phyloP scores from a whole-genome alignment of 2,329 filamentous ascomycete genomes.

The Fusarium sp. region DNA sequence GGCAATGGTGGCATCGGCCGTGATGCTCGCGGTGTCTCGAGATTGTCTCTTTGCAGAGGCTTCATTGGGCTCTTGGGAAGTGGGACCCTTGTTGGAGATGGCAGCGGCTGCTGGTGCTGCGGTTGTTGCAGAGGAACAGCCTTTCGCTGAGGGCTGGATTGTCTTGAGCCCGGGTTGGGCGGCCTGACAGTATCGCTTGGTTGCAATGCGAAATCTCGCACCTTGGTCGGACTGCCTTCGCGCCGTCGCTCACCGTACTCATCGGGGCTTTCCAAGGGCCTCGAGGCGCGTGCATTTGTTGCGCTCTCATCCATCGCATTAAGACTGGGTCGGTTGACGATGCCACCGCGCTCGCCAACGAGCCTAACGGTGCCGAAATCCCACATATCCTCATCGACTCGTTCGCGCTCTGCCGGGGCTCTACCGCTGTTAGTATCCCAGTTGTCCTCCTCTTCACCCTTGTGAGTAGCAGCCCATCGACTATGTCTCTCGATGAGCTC shows the following conservation, averaged over 20 bases:
- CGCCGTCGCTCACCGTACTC: conserved; percentile 69
- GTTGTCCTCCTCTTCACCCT: conserved; percentile 76
- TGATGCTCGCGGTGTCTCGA: conserved; percentile 65
- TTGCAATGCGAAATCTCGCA: conserved; percentile 61
- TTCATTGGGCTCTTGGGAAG: conserved; percentile 65
- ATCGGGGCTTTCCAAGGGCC: conserved; percentile 64
- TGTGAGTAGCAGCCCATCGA: conserved; percentile 88
- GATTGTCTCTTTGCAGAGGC: conserved; percentile 49
- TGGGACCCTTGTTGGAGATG: conserved; percentile 73
- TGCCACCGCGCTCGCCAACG: conserved; percentile 75
- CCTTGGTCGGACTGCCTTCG: conserved; percentile 68
- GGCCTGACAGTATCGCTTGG: conserved; percentile 71
- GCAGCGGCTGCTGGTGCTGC: conserved; percentile 32
- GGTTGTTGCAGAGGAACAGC: conserved; percentile 58
- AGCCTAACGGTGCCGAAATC: conserved; percentile 97
- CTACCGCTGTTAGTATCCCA: conserved; percentile 71
- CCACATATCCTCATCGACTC: conserved; percentile 89
- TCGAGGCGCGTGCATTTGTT: conserved; percentile 80
- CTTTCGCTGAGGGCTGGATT: conserved; percentile 74
- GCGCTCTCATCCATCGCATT: conserved; percentile 85
- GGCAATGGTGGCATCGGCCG: conserved; percentile 65
- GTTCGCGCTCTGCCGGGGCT: conserved; percentile 68
- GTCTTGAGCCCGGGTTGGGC: conserved; percentile 65
- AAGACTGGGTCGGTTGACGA: conserved; percentile 70
- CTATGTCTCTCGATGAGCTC: conserved; percentile 94